Evolutionary conservation across 768 basidiomycete species (phyloP).

Genomic region (Agrocybe pediades): DNA sequence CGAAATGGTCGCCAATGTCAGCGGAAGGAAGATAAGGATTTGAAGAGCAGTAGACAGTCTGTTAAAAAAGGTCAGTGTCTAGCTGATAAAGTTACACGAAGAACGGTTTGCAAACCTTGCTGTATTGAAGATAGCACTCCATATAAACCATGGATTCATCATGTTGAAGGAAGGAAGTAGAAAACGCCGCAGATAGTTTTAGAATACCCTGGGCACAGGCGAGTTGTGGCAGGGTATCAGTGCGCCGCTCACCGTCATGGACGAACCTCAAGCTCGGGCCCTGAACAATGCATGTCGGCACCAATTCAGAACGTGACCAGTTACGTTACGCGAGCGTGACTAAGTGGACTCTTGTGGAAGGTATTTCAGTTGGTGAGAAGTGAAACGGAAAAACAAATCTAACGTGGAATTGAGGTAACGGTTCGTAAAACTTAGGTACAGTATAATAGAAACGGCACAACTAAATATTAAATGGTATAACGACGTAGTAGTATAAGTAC

Average conservation of each 20-base stretch:
- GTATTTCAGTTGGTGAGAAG: too few relatives aligned
- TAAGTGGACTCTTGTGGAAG: background rate
- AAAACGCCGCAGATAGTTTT: background rate
- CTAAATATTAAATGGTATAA: background rate
- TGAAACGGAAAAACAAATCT: too few relatives aligned
- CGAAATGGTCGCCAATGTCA: constrained; percentile 83
- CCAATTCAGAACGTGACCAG: background rate
- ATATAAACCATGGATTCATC: constrained; percentile 65
- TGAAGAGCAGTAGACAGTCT: constrained; percentile 79
- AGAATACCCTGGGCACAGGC: background rate
- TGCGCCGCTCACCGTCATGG: constrained; percentile 13
- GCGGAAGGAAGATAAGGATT: constrained; percentile 80
- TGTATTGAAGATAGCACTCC: constrained; percentile 65
- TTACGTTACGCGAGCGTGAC: constrained; percentile 13
- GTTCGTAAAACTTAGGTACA: background rate
- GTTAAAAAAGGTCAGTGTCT: background rate
- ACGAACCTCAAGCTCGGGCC: background rate
- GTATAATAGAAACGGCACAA: background rate
- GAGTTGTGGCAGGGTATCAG: constrained; percentile 4
- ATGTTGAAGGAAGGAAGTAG: constrained; percentile 18
- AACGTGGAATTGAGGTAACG: too few relatives aligned
- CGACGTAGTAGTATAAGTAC: background rate
- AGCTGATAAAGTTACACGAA: background rate
- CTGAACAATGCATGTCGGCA: background rate
- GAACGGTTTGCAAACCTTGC: constrained; percentile 46